Percentiles rank a stretch among this genome's conserved stretches.
These are phyloP conservation scores for Calamus simplicifolius DNA, from an alignment of 176 grass and related monocot genomes.

Conservation along the genomic window DNA sequence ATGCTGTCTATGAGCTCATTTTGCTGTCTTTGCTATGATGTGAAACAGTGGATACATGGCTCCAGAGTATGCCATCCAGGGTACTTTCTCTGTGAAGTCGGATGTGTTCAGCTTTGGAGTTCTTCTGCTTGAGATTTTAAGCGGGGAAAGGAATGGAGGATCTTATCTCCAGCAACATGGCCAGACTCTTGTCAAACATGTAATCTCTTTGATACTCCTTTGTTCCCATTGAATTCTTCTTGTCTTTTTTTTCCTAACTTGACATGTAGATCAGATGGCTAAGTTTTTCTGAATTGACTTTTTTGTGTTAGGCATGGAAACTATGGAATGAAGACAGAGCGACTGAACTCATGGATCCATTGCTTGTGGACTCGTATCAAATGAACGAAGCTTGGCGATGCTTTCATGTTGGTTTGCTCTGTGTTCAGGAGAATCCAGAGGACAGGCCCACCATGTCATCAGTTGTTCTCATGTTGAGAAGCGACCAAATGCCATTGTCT, in stretches of 20 bases:
- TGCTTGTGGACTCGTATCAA: constrained; percentile 29
- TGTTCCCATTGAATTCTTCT: too few relatives aligned
- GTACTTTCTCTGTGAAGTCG: constrained; percentile 82
- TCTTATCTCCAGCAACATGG: constrained; percentile 51
- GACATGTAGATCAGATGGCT: too few relatives aligned
- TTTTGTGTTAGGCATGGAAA: constrained; percentile 49
- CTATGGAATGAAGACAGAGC: constrained; percentile 54
- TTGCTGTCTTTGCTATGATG: too few relatives aligned
- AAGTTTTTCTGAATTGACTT: too few relatives aligned
- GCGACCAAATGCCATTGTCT: constrained; percentile 42
- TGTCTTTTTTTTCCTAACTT: not conserved
- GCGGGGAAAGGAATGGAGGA: constrained; percentile 64
- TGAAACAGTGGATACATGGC: constrained; percentile 84
- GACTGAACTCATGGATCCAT: constrained; percentile 56
- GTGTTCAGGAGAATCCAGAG: constrained; percentile 72
- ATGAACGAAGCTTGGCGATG: constrained; percentile 48
- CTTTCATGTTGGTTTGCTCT: constrained; percentile 65
- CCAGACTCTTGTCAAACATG: constrained; percentile 54
- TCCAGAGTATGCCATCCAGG: constrained; percentile 69
- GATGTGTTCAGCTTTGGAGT: constrained; percentile 92
- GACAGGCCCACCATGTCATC: constrained; percentile 74
- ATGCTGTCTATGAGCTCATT: too few relatives aligned
- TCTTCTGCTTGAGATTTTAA: constrained; percentile 78
- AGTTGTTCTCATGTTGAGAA: constrained; percentile 66
- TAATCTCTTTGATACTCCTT: constrained; percentile 5